These are phyloP conservation scores for Physaria fendleri DNA, from an alignment of 345 rosid genomes.

Conservation along the genomic window DNA sequence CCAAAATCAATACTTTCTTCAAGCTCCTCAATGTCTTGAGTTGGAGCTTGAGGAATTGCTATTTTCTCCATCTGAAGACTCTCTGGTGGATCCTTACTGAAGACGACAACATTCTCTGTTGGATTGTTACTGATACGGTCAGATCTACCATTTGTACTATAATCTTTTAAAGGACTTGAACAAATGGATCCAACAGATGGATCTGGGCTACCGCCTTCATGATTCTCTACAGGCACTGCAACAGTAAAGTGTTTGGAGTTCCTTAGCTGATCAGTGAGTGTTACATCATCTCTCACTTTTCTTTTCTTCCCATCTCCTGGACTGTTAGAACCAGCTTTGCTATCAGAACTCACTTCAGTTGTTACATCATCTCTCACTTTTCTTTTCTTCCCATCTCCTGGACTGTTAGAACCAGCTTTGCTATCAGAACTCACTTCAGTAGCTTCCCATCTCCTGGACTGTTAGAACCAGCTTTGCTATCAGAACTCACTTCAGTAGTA, in stretches of 20 bases:
- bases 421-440: slow-evolving; percentile 46
- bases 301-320: slow-evolving; percentile 57
- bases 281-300: slow-evolving; percentile 44
- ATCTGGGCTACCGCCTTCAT: slow-evolving; percentile 36
- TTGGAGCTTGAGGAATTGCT: slow-evolving; percentile 41
- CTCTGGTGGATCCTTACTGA: slow-evolving; percentile 52
- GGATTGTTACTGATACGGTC: slow-evolving; percentile 22
- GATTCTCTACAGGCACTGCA: slow-evolving; percentile 38
- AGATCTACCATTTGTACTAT: slow-evolving; percentile 29
- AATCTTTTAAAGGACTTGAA: slow-evolving; percentile 34
- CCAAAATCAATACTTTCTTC: slow-evolving; percentile 51
- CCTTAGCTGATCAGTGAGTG: slow-evolving; percentile 30
- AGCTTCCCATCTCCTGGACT: slow-evolving; percentile 46
- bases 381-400: slow-evolving; percentile 57
- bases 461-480: slow-evolving; percentile 49
- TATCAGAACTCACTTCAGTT: slow-evolving; percentile 45
- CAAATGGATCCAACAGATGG: slow-evolving; percentile 37
- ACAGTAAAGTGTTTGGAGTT: slow-evolving; percentile 27
- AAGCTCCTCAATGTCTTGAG: slow-evolving; percentile 70
- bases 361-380: slow-evolving; percentile 46
- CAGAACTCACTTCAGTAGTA: slow-evolving; percentile 41
- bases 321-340: slow-evolving; percentile 52
- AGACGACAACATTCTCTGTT: slow-evolving; percentile 25
- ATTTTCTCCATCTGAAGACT: slow-evolving; percentile 57
- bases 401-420: slow-evolving; percentile 52